Base-by-base conservation (phyloP, 495 filamentous ascomycete species). In the Aspergillus bertholletiae region DNA sequence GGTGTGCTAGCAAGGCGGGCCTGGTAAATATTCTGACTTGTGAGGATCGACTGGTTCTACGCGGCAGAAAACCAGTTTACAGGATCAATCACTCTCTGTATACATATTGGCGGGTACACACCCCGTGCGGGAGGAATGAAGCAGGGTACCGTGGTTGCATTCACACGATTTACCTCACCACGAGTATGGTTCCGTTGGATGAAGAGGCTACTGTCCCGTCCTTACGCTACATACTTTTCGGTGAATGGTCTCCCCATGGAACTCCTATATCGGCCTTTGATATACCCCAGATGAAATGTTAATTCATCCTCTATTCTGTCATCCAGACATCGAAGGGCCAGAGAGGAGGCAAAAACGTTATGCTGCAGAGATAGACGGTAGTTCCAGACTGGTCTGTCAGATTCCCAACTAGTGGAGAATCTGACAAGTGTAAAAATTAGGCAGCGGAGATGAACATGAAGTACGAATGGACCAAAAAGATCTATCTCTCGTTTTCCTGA, bases 41-140 rank as follows among this genome's bases (percentile, higher is more conserved):
- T 9, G 28, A 46, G 21, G 51, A 53, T 53, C 51, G 8, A 46
- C 51, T 53, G 41, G 27, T 22, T 46, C 51, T 32, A 13, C n/a
- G 46, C 40, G 35, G 51, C 40, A 28, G 51, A 32, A 53, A 35
- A 18, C 3, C 32, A 20, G n/a, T n/a, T n/a, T 22, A 37, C 17
- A 34, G 28, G 9, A 37, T 37, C 46, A 5, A 0, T 3, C 22
- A 11, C 8, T 30, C 26, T 28, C 26, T 28, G 26, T 37, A 12
- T 34, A 8, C 34, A 3, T 37, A n/a, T 6, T 37, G 34, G 34
- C 17, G 26, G 26, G 8, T 28, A 17, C 11, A 37, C 34, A 43
- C 39, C 21, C 7, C 39, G n/a, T 18, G 39, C 39, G 39, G 3
- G 13, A 13, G 11, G n/a, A 17, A 21, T 6, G 37, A 12, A 2